Evolutionary conservation across 176 grass and related monocot species (phyloP).

Genomic region (Triticum dicoccoides): DNA sequence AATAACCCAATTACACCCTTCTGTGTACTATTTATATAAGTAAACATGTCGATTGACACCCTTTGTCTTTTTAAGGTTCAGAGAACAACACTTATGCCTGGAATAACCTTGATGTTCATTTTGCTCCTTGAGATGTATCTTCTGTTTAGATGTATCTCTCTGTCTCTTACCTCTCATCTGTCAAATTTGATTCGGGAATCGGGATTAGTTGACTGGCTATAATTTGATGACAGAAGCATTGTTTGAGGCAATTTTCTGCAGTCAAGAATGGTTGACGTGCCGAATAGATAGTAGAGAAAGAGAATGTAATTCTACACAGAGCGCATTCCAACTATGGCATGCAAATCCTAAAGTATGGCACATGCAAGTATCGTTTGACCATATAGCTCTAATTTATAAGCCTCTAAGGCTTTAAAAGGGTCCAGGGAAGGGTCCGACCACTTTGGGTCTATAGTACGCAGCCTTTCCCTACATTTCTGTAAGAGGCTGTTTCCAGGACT

Average conservation of each 20-base stretch:
- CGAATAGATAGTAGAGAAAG: constrained; percentile 7
- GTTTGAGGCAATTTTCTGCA: background rate
- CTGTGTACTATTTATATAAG: background rate
- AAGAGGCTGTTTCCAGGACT: no score
- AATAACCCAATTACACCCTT: background rate
- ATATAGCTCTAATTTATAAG: background rate
- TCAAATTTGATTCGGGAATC: background rate
- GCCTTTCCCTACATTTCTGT: no score
- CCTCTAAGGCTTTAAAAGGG: background rate
- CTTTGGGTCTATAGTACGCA: no score
- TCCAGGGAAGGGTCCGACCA: no score
- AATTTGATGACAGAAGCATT: background rate
- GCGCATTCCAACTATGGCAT: background rate
- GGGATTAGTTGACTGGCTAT: background rate
- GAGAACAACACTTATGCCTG: background rate
- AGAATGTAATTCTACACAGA: background rate
- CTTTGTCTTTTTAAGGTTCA: background rate
- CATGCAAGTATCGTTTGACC: background rate
- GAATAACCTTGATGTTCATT: background rate
- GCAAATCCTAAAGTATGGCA: background rate
- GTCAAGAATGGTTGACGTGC: background rate
- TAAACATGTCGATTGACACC: background rate
- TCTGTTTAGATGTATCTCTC: background rate
- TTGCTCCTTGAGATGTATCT: background rate
- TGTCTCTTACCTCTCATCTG: background rate